A percentile compares a stretch with the other conserved stretches of the same genome.
Conservation (phyloP, 164 flowering plant species). For the Magnolia kwangsiensis region DNA sequence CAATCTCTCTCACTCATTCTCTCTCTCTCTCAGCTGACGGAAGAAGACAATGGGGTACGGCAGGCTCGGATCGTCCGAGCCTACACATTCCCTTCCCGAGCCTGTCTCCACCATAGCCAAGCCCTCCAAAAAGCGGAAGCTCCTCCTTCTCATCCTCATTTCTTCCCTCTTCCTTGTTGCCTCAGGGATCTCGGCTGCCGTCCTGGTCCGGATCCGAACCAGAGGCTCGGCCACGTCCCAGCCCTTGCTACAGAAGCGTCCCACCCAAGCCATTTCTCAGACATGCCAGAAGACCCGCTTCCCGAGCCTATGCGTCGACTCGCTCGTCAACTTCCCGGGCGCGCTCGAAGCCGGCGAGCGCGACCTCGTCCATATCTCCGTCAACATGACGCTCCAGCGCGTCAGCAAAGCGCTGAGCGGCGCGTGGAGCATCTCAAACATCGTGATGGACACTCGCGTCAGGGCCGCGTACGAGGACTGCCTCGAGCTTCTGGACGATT, state of each 20-base stretch:
- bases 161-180: slow-evolving; percentile 39
- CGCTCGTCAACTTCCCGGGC: slow-evolving; percentile 77
- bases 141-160: slow-evolving; percentile 35
- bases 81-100: neutral
- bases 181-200: slow-evolving; percentile 49
- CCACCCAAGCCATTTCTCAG: slow-evolving; percentile 64
- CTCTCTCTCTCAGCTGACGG: neutral
- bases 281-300: slow-evolving; percentile 58
- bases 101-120: neutral
- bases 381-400: slow-evolving; percentile 71
- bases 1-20: neutral
- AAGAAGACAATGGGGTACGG: slow-evolving; percentile 47
- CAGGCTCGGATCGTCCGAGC: slow-evolving; percentile 40
- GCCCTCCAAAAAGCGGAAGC: slow-evolving; percentile 25
- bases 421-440: slow-evolving; percentile 35
- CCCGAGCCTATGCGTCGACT: slow-evolving; percentile 69
- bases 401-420: slow-evolving; percentile 54
- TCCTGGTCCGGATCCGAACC: slow-evolving; percentile 31
- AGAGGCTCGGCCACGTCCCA: slow-evolving; percentile 11
- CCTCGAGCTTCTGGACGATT: slow-evolving; percentile 73
- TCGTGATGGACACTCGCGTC: slow-evolving; percentile 48
- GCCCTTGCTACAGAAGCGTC: slow-evolving; percentile 22
- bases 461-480: slow-evolving; percentile 78
- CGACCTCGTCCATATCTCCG: slow-evolving; percentile 77
- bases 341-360: slow-evolving; percentile 49